Conservation (phyloP, 495 filamentous ascomycete genomes). For the Penicillium bovifimosum region DNA sequence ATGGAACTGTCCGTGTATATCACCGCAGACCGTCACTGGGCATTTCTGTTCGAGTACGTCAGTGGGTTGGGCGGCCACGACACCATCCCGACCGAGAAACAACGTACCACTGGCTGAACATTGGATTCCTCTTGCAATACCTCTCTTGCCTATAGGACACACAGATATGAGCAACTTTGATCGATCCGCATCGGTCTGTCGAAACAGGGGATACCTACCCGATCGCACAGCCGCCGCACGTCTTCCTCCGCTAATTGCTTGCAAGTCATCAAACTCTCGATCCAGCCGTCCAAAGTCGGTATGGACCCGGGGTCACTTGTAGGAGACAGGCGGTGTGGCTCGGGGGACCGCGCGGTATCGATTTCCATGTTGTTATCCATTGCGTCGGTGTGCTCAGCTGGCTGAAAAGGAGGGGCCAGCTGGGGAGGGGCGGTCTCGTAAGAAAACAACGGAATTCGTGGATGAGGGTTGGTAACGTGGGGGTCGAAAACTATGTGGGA, state of each 20-base stretch:
- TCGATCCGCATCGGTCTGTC: neutral
- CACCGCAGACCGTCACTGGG: conserved; percentile 87
- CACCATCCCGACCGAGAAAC: conserved; percentile 17
- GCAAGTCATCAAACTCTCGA: conserved; percentile 96
- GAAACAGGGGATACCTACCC: conserved; percentile 54
- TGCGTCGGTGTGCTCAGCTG: conserved; percentile 22
- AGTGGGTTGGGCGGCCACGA: conserved; percentile 16
- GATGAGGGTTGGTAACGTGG: conserved; percentile 15
- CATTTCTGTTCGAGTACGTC: conserved; percentile 63
- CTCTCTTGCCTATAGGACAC: conserved; percentile 68
- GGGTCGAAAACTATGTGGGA: conserved; percentile 9
- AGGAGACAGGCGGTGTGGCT: conserved; percentile 70
- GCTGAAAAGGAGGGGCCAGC: conserved; percentile 30
- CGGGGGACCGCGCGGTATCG: conserved; percentile 67
- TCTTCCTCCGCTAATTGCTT: conserved; percentile 94
- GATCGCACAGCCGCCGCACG: conserved; percentile 94
- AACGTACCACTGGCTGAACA: conserved; percentile 94
- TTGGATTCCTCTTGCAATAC: conserved; percentile 97
- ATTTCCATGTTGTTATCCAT: conserved; percentile 99
- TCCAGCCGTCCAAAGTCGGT: conserved; percentile 94
- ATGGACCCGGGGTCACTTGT: conserved; percentile 79
- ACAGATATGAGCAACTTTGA: conserved; percentile 16
- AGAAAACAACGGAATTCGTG: conserved; percentile 21
- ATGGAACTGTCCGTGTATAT: conserved; percentile 92
- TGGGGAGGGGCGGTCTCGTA: conserved; percentile 43